Percentiles rank a stretch among this genome's conserved stretches.
These are phyloP conservation scores for Ophiocordyceps sinensis DNA, from an alignment of 2,329 filamentous ascomycete genomes.

Conservation along the genomic window DNA sequence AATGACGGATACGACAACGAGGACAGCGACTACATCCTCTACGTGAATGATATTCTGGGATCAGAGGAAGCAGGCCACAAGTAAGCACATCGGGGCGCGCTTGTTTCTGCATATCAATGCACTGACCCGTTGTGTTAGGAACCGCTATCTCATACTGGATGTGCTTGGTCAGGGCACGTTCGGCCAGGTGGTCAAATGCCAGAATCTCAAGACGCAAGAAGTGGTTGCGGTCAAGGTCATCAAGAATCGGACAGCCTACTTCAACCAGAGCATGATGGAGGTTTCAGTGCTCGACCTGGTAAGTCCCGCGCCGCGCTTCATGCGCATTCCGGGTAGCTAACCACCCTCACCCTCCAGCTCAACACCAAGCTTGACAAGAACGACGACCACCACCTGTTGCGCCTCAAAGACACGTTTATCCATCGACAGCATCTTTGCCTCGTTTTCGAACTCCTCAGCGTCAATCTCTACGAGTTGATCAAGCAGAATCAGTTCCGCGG, in stretches of 20 bases:
- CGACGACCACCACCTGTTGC: conserved; percentile 88
- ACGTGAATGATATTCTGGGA: conserved; percentile 95
- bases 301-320: conserved; percentile 15
- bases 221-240: conserved; percentile 98
- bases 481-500: conserved; percentile 99
- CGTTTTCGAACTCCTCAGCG: conserved; percentile 90
- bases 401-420: conserved; percentile 95
- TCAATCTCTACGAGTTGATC: conserved; percentile 96
- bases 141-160: conserved; percentile 92
- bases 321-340: conserved; percentile 10
- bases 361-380: conserved; percentile 99
- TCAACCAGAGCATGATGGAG: conserved; percentile 99
- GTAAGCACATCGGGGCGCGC: conserved; percentile 29
- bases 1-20: conserved; percentile 99
- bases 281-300: conserved; percentile 93
- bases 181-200: conserved; percentile 96
- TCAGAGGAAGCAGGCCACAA: conserved; percentile 98
- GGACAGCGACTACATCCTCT: conserved; percentile 97
- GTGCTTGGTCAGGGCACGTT: conserved; percentile 96
- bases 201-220: conserved; percentile 95
- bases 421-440: conserved; percentile 93
- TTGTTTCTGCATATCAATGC: background rate
- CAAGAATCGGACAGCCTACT: conserved; percentile 97
- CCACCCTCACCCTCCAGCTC: conserved; percentile 37
- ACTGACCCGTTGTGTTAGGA: conserved; percentile 33